Evolutionary conservation across 2,329 filamentous ascomycete species (phyloP).

Genomic region (Calonectria ilicicola): DNA sequence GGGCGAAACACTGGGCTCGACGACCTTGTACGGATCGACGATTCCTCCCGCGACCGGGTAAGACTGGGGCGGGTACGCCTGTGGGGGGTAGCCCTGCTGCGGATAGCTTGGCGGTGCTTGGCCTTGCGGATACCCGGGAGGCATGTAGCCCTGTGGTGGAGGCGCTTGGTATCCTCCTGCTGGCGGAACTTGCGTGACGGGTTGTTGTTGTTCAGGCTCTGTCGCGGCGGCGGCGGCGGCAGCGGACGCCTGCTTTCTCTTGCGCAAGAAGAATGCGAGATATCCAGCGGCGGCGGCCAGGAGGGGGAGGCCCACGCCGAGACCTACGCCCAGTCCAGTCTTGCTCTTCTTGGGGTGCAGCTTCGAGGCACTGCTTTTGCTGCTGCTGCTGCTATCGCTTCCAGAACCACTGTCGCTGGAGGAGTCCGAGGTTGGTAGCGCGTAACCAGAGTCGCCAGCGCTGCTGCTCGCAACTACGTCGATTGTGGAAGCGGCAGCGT

Average conservation of each 20-base stretch:
- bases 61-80: background rate
- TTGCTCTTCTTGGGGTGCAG: background rate
- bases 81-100: conserved; percentile 10
- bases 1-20: background rate
- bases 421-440: too few species aligned
- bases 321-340: conserved; percentile 8
- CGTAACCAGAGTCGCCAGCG: too few species aligned
- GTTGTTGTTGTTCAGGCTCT: background rate
- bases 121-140: background rate
- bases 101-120: conserved; percentile 8
- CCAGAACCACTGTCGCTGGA: background rate
- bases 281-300: conserved; percentile 3
- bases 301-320: conserved; percentile 16
- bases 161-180: conserved; percentile 3
- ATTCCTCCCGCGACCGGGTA: background rate
- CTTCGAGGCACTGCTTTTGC: background rate
- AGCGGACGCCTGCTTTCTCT: background rate
- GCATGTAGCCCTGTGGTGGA: background rate
- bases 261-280: conserved; percentile 8
- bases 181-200: background rate
- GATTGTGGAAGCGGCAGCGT: too few species aligned
- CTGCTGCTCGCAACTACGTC: too few species aligned
- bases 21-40: conserved; percentile 4
- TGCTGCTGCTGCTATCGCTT: background rate
- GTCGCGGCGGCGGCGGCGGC: background rate